Evolutionary conservation across 371 early-diverging fungal species (phyloP), one percentile per base, ranked within the genome.

Genomic region (Parasitella parasitica): DNA sequence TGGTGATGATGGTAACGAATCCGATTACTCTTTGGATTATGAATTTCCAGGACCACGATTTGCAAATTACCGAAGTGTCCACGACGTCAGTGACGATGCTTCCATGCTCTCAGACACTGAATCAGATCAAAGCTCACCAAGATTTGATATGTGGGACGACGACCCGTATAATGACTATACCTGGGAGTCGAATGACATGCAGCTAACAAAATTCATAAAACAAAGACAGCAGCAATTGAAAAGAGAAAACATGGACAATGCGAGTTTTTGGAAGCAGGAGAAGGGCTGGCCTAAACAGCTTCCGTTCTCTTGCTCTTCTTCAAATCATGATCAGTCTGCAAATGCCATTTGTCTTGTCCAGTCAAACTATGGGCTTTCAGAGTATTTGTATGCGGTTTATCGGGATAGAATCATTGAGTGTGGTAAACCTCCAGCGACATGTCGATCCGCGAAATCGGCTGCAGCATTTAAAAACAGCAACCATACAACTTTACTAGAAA

Each of bases 141-240:
- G 69, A 36, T 79, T 76, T 39, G 79, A 79, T 61, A 79, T 79
- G 79, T 79, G 79, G 79, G 79, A 79, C 36, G 79, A 79, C 59
- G 79, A 79, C 49, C 76, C 69, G 11, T 76, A 79, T 57, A 79
- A 79, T 32, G 79, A 79, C 54, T 79, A 65, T 52, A 79, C 79
- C 12, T 79, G 79, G 79, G 69, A 79, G 41, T 72, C 74, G 24
- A 79, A 79, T 37, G 79, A 79, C 57, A 79, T 79, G 76, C 67
- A 72, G 3, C 50, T 79, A 13, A 74, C 79, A 0, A 52, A 43
- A 6, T 72, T 74, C 54, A 69, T 79, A n/a, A 73, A 76, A 34
- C 22, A 50, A 30, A 64, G 57, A 27, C 64, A 74, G 27, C 57
- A 51, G 6, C 50, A 63, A 32, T 37, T 70, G 1, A 36, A 48